phyloP scores from a whole-genome alignment of 2,329 filamentous ascomycete genomes.

The Xylariaceae sp. region DNA sequence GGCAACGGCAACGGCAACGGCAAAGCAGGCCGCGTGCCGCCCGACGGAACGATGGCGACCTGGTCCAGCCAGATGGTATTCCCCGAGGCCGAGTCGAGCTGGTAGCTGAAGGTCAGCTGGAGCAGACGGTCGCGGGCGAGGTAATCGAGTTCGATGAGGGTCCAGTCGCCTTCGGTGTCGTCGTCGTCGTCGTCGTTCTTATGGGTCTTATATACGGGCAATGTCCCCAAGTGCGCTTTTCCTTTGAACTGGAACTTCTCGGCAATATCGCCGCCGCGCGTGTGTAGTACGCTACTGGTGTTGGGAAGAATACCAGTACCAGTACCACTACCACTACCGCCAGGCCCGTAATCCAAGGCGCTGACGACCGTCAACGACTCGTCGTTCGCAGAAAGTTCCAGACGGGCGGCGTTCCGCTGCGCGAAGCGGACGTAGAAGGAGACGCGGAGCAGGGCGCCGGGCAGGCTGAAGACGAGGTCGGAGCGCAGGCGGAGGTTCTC shows the following conservation, averaged over 20 bases:
- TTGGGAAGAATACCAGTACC: not conserved
- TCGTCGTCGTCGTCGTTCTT: not conserved
- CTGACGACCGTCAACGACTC: conserved; percentile 16
- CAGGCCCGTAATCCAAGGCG: conserved; percentile 7
- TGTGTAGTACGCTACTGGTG: not conserved
- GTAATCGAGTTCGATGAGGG: conserved; percentile 45
- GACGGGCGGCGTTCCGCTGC: conserved; percentile 32
- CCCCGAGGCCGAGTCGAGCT: conserved; percentile 11
- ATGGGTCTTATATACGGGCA: not conserved
- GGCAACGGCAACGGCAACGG: not conserved
- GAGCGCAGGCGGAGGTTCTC: conserved; percentile 23
- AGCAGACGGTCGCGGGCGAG: conserved; percentile 26
- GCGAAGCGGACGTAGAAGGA: conserved; percentile 24
- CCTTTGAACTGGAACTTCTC: no score
- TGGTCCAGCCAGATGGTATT: conserved; percentile 25
- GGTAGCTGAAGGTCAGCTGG: conserved; percentile 23
- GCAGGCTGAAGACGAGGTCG: conserved; percentile 17
- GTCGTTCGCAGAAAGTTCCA: conserved; percentile 35
- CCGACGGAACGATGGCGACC: conserved; percentile 13
- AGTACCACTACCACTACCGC: not conserved
- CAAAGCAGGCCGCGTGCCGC: not conserved
- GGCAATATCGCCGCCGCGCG: not conserved
- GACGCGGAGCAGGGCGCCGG: conserved; percentile 14
- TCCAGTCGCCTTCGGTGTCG: conserved; percentile 18
- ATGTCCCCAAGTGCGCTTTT: not conserved